These are phyloP conservation scores for Carex kokanica DNA, from an alignment of 176 grass and related monocot genomes.

Conservation along the genomic window DNA sequence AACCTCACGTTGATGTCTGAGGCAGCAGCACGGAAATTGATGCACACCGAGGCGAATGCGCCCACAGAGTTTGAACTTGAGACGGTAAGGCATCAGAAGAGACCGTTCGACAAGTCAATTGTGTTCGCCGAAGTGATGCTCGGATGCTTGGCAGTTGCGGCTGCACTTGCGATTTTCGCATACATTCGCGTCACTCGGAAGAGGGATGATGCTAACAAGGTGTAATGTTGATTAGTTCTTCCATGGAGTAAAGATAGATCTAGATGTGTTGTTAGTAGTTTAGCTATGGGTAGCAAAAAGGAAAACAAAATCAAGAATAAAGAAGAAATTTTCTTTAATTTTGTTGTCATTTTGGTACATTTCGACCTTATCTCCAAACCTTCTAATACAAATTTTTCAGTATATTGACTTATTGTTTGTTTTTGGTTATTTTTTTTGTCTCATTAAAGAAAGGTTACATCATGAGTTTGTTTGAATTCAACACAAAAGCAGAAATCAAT, in stretches of 20 bases:
- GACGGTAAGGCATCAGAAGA: not conserved
- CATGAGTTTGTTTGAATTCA: too few relatives aligned
- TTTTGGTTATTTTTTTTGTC: not conserved
- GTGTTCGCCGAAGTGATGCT: slow-evolving; percentile 35
- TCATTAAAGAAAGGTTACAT: not conserved
- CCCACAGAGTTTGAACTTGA: not conserved
- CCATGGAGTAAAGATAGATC: not conserved
- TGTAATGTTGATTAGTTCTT: slow-evolving; percentile 4
- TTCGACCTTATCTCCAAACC: not conserved
- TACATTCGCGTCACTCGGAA: slow-evolving; percentile 44
- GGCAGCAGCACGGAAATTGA: not conserved
- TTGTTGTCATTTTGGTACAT: not conserved
- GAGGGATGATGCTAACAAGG: slow-evolving; percentile 25
- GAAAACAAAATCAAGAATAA: not conserved
- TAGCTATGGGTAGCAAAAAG: not conserved
- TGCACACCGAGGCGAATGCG: not conserved
- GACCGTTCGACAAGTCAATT: slow-evolving; percentile 29
- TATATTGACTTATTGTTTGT: not conserved
- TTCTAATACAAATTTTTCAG: not conserved
- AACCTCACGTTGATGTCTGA: not conserved
- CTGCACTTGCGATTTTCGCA: slow-evolving; percentile 24
- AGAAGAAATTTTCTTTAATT: not conserved
- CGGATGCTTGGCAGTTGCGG: slow-evolving; percentile 25
- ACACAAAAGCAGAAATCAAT: too few relatives aligned
- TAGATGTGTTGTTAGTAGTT: not conserved